Evolutionary conservation across 352 stramenopile genomes (phyloP), one percentile per base, ranked within the genome.

Genomic region (Peronospora tabacina): DNA sequence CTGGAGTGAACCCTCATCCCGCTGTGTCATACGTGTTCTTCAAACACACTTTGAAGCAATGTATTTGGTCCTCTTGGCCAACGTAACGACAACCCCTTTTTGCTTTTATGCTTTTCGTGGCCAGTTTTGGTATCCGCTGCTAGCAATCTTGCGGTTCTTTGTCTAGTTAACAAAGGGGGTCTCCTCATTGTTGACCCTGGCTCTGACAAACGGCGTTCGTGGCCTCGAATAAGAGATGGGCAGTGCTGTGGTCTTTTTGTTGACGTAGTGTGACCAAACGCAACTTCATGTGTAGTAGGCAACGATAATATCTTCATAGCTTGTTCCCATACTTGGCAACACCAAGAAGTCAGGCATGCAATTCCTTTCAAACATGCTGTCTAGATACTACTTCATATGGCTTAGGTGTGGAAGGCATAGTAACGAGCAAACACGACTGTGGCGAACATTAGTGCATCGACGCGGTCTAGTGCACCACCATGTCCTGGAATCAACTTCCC

Each of bases 361-460:
- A n/a, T n/a, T n/a, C n/a, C n/a, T n/a, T n/a, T n/a, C n/a, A n/a
- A n/a, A 26, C 22, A 6, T 26, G 22, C 3, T 26, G 4, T 26
- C 22, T 2, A 26, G 2, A 26, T 26, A 26, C 22, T 6, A 5
- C 4, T 22, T n/a, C n/a, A n/a, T n/a, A n/a, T 22, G 20, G 2
- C 22, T 26, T 26, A 26, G 3, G 22, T 26, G 4, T 7, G 4
- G 22, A 26, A 6, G 22, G 4, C 22, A 24, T 68, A 77, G 43
- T 83, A 83, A 28, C 72, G 50, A 1, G 72, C 62, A 49, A 86
- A 86, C 0, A 86, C 61, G 26, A 83, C 57, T 8, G 70, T 68
- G 0, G 75, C 62, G 35, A 97, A 97, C 52, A 98, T 92, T 49
- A 97, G 93, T 28, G 87, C 94, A 57, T 98, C 92, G 15, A 98